Evolutionary conservation across 148 eudicot genomes (phyloP), one percentile per base, ranked within the genome.

Genomic region (Fallopia convolvulus): DNA sequence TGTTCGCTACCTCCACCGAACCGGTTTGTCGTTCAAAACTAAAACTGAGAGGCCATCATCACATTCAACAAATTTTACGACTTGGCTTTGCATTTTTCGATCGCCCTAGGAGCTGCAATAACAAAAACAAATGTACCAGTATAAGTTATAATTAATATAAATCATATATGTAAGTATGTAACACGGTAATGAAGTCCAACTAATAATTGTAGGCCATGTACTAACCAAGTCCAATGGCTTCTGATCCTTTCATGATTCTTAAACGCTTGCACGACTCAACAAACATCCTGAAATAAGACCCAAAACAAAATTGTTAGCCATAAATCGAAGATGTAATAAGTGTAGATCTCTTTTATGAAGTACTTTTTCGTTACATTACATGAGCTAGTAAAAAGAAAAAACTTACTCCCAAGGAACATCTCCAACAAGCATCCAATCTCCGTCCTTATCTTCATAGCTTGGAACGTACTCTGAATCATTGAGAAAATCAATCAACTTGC

Each of bases 171-270:
- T 18, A 55, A 20, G 15, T 4, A 55, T 20, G 61, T 18, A 55
- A 20, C 4, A 1, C 15, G 15, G 2, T 48, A 13, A 48, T 2
- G 12, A 13, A 2, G 8, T 13, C 5, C 18, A 53, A 17, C 18
- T 53, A 5, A 53, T 53, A n/a, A n/a, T 17, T 12, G 60, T n/a
- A 6, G 0, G 8, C 6, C 15, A 4, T 39, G 36, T 10, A 75
- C 87, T 13, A 10, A 88, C 91, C 88, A 77, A 86, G 83, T 73
- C 91, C 91, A 75, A 86, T 85, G 55, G 91, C 91, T 79, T 88
- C 91, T 1, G 91, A 86, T 39, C 91, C 85, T 77, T 86, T 88
- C 91, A 88, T 88, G 79, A 88, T 86, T n/a, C 87, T 84, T 46
- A 88, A 85, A 78, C 91, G 87, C 77, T 85, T 88, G 89, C 91